Evolutionary conservation across 768 basidiomycete species (phyloP), one percentile per base, ranked within the genome.

Genomic region (Termitomyces sp.): DNA sequence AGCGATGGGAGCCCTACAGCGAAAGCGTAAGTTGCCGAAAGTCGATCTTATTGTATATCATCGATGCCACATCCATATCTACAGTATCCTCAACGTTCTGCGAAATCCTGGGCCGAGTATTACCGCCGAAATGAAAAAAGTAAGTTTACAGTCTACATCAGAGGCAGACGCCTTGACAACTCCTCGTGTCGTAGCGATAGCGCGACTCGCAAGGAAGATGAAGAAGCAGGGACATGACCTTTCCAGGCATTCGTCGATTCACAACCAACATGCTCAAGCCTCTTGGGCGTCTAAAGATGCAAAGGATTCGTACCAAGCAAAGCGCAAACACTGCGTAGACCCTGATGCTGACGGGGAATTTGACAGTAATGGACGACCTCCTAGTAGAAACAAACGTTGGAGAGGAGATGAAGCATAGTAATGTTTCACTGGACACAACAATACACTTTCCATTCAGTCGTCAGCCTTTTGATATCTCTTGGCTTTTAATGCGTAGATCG

Each of bases 71-170:
- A 43, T 55, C 36, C 12, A 23, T 23, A 38, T 13, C 18, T 28
- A n/a, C 48, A 88, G 87, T 76, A 80, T 66, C 75, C 80, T 26
- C 81, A 80, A 65, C 75, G 87, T 61, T 75, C 82, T 38, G 67
- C 69, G 3, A 85, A 82, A 64, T 77, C 85, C 7, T 89, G 87
- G 87, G 76, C 72, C 20, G 84, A 87, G 66, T 83, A 79, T 63
- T 86, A 82, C 64, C 76, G 84, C 33, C 74, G 72, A 59, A 72
- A 84, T 61, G 80, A 84, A 68, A 51, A 67, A 59, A 71, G 87
- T 86, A 72, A 20, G 70, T 63, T n/a, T 20, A 23, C 6, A 26
- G 23, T n/a, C 38, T 36, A 8, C 20, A 1, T 16, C 4, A 32
- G 8, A 50, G 3, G 10, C 18, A 35, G 16, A 28, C 26, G 40